Conservation (phyloP, 371 early-diverging fungal genomes). For the Sanchytrium tribonematis region DNA sequence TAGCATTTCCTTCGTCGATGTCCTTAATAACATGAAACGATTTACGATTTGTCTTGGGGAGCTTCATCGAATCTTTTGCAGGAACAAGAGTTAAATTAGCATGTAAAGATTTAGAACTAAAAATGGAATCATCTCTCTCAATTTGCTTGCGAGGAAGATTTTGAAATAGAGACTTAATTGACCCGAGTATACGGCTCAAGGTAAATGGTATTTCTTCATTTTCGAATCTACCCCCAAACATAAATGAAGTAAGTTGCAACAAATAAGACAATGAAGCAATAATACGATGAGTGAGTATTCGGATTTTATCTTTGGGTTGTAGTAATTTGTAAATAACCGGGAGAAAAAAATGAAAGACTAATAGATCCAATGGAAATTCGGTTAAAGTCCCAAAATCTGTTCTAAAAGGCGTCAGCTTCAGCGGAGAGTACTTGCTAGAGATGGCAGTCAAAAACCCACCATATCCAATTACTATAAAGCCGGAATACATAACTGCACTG, state of each 20-base stretch:
- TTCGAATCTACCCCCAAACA: slow-evolving; percentile 33
- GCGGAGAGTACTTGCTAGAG: slow-evolving; percentile 1
- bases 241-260: slow-evolving; percentile 42
- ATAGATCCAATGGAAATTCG: slow-evolving; percentile 39
- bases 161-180: too few species aligned
- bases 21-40: too few species aligned
- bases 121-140: too few species aligned
- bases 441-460: slow-evolving; percentile 16
- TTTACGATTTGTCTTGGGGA: too few species aligned
- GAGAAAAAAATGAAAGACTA: slow-evolving; percentile 33
- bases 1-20: too few species aligned
- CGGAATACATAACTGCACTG: slow-evolving; percentile 43
- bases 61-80: too few species aligned
- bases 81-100: too few species aligned
- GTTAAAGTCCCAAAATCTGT: slow-evolving; percentile 28
- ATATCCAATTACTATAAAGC: slow-evolving; percentile 31
- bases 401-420: slow-evolving; percentile 13
- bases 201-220: slow-evolving; percentile 38
- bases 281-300: slow-evolving; percentile 20
- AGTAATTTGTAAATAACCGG: slow-evolving; percentile 26
- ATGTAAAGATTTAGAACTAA: too few species aligned
- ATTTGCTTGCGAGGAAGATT: too few species aligned
- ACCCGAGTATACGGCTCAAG: too few species aligned
- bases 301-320: slow-evolving; percentile 14
- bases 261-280: slow-evolving; percentile 24